Conservation (phyloP, 495 filamentous ascomycete species). For the Lineolata rhizophorae region DNA sequence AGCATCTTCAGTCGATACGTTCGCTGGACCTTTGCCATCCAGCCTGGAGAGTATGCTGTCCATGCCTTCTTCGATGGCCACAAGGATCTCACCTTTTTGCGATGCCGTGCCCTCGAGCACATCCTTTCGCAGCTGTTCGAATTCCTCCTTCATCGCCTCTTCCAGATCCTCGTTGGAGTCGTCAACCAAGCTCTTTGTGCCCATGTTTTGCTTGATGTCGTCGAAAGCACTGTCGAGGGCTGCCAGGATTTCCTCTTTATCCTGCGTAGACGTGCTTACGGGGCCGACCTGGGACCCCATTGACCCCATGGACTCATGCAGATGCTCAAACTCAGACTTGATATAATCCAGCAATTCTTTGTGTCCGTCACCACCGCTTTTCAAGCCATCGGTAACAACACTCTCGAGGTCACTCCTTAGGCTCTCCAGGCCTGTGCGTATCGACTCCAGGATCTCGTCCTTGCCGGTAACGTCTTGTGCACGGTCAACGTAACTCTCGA, state of each 20-base stretch:
- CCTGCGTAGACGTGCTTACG: no score
- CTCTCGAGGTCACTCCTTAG: conserved; percentile 52
- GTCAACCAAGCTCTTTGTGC: conserved; percentile 10
- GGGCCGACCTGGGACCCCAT: no score
- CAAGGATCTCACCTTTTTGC: conserved; percentile 8
- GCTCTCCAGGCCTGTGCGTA: conserved; percentile 47
- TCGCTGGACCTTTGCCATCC: conserved; percentile 1
- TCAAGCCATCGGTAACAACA: conserved; percentile 27
- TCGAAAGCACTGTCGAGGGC: conserved; percentile 17
- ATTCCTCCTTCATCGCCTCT: conserved; percentile 27
- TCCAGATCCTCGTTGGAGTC: conserved; percentile 19
- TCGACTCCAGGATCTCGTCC: conserved; percentile 55
- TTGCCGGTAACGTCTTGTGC: conserved; percentile 43
- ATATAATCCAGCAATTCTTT: conserved; percentile 45
- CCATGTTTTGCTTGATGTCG: conserved; percentile 13
- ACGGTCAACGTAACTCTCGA: conserved; percentile 57
- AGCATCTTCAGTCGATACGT: conserved; percentile 7
- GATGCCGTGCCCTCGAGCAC: conserved; percentile 6
- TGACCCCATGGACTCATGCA: conserved; percentile 14
- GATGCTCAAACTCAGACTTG: conserved; percentile 54
- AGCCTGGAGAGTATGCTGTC: neutral
- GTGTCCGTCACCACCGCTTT: conserved; percentile 19
- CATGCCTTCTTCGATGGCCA: conserved; percentile 3
- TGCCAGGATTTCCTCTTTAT: conserved; percentile 13
- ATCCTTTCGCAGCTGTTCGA: conserved; percentile 31